Evolutionary conservation across 2,329 filamentous ascomycete genomes (phyloP), one percentile per base, ranked within the genome.

Genomic region (Penicillium sp.): DNA sequence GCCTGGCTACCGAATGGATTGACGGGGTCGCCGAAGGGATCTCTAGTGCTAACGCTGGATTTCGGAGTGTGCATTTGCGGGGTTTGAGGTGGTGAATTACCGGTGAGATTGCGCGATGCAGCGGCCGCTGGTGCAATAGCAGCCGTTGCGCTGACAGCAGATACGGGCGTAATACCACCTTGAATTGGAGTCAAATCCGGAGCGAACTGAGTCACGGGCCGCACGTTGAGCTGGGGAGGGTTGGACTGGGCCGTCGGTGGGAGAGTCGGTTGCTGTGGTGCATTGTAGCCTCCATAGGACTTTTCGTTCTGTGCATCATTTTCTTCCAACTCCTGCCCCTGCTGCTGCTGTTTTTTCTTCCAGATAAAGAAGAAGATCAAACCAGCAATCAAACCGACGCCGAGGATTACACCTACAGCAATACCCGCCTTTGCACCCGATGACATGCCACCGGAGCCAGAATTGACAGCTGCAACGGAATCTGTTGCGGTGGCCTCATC

Each of bases 121-220:
- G 64, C 69, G 7, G 69, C 69, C 45, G 64, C 61, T 11, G 67
- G 21, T 30, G 57, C 65, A 31, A 64, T 29, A 8, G 67, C 62
- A 47, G 66, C 67, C 17, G 65, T 65, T 29, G 64, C 64, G 46
- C 63, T 67, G 53, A 52, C 64, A 30, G 60, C 57, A 48, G 64
- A 57, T 9, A 68, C 56, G 55, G 69, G 69, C 30, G 68, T 71
- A 23, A 67, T 65, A 59, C 75, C 67, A 61, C 69, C 64, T 75
- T 77, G 60, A 17, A 23, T 48, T 6, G 75, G 76, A 63, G 74
- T 81, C 65, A 91, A 84, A 71, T 86, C 88, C 5, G 92, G 91
- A 45, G 91, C 84, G 78, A 97, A 93, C 71, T 95, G 88, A 46
- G 92, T 94, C 53, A 95, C 86, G 3, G 93, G 93, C 54, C 92